phyloP scores from a whole-genome alignment of 1,284 basidiomycete genomes.

The Volvariella surrecta region DNA sequence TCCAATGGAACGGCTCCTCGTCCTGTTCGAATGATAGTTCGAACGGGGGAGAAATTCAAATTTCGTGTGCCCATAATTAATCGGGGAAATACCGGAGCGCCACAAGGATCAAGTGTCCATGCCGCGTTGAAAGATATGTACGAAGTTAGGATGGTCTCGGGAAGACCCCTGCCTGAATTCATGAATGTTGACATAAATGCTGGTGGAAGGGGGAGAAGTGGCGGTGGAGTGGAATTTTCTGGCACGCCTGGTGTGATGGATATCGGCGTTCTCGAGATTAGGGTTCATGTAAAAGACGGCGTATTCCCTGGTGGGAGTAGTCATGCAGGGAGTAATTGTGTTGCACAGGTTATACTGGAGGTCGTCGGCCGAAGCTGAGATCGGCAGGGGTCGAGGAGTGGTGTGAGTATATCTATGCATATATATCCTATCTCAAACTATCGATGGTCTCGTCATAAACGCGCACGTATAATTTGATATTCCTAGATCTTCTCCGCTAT shows the following conservation, averaged over 20 bases:
- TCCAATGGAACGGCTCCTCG: neutral
- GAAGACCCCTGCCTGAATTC: slow-evolving; percentile 48
- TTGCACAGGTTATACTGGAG: slow-evolving; percentile 49
- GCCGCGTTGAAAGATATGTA: slow-evolving; percentile 24
- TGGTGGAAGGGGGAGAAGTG: slow-evolving; percentile 24
- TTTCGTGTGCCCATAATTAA: slow-evolving; percentile 39
- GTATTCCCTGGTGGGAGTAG: too few relatives aligned
- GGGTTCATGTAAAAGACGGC: slow-evolving; percentile 42
- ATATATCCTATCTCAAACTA: too few relatives aligned
- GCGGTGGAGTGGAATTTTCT: slow-evolving; percentile 42
- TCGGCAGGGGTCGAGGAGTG: neutral
- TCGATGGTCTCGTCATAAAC: too few relatives aligned
- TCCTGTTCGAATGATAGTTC: slow-evolving; percentile 28
- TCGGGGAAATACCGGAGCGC: too few relatives aligned
- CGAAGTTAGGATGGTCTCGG: slow-evolving; percentile 42
- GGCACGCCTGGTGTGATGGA: slow-evolving; percentile 45
- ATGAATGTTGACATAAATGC: slow-evolving; percentile 43
- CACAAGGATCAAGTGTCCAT: neutral
- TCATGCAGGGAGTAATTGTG: slow-evolving; percentile 34
- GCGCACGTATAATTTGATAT: too few relatives aligned
- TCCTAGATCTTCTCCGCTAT: too few relatives aligned
- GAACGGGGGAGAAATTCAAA: slow-evolving; percentile 52
- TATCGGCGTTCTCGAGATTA: slow-evolving; percentile 47
- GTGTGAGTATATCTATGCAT: too few relatives aligned
- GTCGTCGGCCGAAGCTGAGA: slow-evolving; percentile 40